Percentiles rank a stretch among this genome's conserved stretches.
Conservation (phyloP, 2,329 filamentous ascomycete genomes). For the Eutypella sp. region DNA sequence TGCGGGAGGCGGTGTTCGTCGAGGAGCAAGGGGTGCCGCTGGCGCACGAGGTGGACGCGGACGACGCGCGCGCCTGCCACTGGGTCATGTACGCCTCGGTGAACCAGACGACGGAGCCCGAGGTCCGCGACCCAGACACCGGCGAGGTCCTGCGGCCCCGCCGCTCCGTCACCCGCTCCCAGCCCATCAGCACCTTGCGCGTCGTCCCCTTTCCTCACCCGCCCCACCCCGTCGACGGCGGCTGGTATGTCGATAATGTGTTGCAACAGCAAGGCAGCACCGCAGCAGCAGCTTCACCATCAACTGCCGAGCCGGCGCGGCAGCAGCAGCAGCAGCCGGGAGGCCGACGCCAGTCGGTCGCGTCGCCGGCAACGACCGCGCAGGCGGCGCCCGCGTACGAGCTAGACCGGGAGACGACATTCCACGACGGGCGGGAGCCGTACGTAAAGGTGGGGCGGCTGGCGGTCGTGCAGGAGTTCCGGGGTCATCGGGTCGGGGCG, state of each 20-base stretch:
- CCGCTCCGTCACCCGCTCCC: conserved; percentile 38
- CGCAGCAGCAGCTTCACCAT: too few relatives aligned
- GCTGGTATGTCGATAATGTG: conserved; percentile 41
- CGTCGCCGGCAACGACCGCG: too few relatives aligned
- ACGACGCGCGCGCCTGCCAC: conserved; percentile 76
- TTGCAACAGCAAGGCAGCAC: too few relatives aligned
- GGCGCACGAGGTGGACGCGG: conserved; percentile 72
- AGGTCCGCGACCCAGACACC: conserved; percentile 38
- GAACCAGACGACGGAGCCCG: conserved; percentile 38
- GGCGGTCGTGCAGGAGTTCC: conserved; percentile 61
- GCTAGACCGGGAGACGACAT: conserved; percentile 42
- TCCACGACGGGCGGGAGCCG: conserved; percentile 60
- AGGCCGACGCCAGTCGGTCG: conserved; percentile 9
- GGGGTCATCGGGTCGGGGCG: conserved; percentile 59
- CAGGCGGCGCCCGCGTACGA: conserved; percentile 13
- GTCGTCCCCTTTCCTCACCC: conserved; percentile 76
- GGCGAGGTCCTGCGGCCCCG: conserved; percentile 37
- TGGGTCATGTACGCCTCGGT: conserved; percentile 79
- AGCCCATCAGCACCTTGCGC: conserved; percentile 70
- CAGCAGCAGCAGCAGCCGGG: conserved; percentile 9
- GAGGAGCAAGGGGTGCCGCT: conserved; percentile 52
- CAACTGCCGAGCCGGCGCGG: too few relatives aligned
- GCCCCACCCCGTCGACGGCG: conserved; percentile 53
- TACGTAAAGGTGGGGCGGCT: conserved; percentile 81
- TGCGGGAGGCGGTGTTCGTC: conserved; percentile 58